Percentiles rank a stretch among this genome's conserved stretches.
phyloP scores from a whole-genome alignment of 2,329 filamentous ascomycete genomes.

The Penicillium polonicum region DNA sequence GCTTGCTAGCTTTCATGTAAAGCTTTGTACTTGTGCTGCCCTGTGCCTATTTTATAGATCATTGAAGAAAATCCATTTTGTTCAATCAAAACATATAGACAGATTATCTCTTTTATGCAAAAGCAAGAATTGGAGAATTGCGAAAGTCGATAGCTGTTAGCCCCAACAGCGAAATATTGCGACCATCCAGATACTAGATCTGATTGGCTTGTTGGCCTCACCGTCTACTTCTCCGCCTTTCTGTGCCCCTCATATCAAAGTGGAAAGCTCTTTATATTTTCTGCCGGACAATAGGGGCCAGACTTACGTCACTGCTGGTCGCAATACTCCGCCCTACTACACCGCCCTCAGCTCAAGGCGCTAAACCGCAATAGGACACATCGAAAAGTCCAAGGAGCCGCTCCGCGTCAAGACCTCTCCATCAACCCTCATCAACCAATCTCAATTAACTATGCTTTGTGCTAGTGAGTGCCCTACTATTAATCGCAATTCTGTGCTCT shows the following conservation, averaged over 20 bases:
- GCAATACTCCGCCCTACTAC: background rate
- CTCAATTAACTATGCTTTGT: conserved; percentile 54
- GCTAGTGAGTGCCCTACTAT: conserved; percentile 56
- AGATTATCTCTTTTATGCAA: background rate
- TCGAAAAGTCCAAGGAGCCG: conserved; percentile 41
- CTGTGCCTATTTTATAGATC: background rate
- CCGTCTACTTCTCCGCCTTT: background rate
- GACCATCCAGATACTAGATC: background rate
- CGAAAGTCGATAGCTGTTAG: background rate
- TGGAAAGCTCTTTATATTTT: background rate
- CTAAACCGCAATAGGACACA: conserved; percentile 36
- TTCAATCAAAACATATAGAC: background rate
- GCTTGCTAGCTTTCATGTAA: conserved; percentile 12
- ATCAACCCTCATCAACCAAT: conserved; percentile 23
- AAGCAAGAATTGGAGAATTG: background rate
- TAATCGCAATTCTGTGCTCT: conserved; percentile 9
- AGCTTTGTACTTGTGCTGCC: conserved; percentile 14
- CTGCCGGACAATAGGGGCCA: background rate
- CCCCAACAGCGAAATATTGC: background rate
- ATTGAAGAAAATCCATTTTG: conserved; percentile 7
- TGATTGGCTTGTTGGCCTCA: background rate
- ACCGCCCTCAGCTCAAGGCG: conserved; percentile 27
- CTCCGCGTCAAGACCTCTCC: conserved; percentile 30
- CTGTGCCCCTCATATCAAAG: no score
- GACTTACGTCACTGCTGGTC: background rate